Evolutionary conservation across 2,329 filamentous ascomycete species (phyloP), one percentile per base, ranked within the genome.

Genomic region (Colletotrichum navitas): DNA sequence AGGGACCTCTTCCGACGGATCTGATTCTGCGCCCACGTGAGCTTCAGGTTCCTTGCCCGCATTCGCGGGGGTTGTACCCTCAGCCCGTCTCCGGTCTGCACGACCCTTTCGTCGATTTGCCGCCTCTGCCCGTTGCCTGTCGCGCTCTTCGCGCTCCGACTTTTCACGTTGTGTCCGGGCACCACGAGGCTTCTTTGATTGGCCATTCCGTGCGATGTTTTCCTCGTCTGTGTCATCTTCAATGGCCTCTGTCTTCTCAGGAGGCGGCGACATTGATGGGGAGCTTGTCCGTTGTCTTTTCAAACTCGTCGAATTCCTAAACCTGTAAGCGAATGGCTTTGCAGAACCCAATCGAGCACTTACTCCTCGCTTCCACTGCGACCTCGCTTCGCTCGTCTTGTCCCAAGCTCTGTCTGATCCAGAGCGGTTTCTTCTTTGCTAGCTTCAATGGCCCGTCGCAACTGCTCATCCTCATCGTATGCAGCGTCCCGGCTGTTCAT

Each of bases 401-500:
- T 72, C 1, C 84, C 84, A 63, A 86, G 86, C 45, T 92, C 90
- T 16, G 80, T 79, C 43, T 86, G 81, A 14, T 85, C 85, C 16
- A 85, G 81, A 59, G 86, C 85, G 14, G 88, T 90, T 54, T 97
- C 94, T 78, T 93, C 92, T 82, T 95, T 98, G 84, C 96, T 99
- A 73, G 97, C 95, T 81, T 98, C 95, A 76, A 99, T 94, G 39
- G 95, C 96, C 75, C 93, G 90, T 66, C 94, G 90, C 49, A 99
- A 82, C 77, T 95, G 91, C 80, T 97, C 94, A 76, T 97, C 95
- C 81, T 99, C 96, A 75, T 98, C 95, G 77, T 98, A 98, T 29
- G 94, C 95, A 52, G 95, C 95, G 80, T 94, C 93, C 73, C 95
- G 91, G 80, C 96, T 99, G 79, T 98, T 97, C 94, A 98, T 98